phyloP scores from a whole-genome alignment of 192 early-diverging fungal genomes.

The Podila horticola region DNA sequence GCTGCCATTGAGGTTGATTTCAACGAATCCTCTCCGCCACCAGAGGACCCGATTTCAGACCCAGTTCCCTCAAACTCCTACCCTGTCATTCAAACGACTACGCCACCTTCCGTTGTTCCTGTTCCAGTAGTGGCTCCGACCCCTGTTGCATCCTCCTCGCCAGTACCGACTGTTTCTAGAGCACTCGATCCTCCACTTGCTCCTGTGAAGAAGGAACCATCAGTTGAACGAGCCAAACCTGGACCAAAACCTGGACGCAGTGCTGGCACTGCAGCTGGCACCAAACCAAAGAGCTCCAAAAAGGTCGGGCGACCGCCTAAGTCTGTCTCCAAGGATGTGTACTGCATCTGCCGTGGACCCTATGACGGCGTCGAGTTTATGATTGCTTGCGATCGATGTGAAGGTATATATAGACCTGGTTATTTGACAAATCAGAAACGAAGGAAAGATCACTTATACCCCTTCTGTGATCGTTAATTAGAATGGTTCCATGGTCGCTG shows the following conservation, averaged over 20 bases:
- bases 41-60: neutral
- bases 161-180: neutral
- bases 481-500: conserved; percentile 71
- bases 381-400: conserved; percentile 65
- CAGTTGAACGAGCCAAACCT: neutral
- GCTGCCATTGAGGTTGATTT: conserved; percentile 34
- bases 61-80: too few relatives aligned
- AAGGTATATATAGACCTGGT: conserved; percentile 41
- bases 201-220: conserved; percentile 15
- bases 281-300: conserved; percentile 22
- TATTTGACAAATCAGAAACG: neutral
- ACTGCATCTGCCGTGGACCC: conserved; percentile 61
- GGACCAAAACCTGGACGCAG: conserved; percentile 2
- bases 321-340: conserved; percentile 44
- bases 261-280: neutral
- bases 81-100: neutral
- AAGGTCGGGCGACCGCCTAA: conserved; percentile 40
- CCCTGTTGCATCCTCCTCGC: too few relatives aligned
- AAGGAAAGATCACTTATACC: neutral
- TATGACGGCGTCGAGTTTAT: conserved; percentile 67
- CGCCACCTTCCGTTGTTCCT: neutral
- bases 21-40: conserved; percentile 5
- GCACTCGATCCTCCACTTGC: neutral
- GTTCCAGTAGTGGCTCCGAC: too few relatives aligned
- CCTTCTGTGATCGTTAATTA: conserved; percentile 8